A percentile compares a stretch with the other conserved stretches of the same genome.
Evolutionary conservation across 148 eudicot genomes (phyloP).

Genomic region (Suaeda aralocaspica): DNA sequence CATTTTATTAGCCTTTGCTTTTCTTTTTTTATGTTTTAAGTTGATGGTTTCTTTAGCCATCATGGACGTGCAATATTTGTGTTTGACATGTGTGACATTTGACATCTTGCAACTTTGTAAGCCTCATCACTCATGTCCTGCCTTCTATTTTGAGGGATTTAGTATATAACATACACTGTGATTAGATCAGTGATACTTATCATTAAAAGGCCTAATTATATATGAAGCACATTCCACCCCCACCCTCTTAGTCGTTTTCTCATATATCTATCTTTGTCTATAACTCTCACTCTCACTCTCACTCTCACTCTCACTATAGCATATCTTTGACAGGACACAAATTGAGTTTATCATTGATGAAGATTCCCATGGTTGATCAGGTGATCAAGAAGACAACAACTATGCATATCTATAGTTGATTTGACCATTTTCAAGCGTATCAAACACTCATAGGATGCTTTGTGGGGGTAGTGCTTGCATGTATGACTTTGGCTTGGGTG

Average conservation of each 20-base stretch:
- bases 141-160: neutral
- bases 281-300: no score
- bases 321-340: neutral
- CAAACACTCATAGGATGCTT: neutral
- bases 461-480: neutral
- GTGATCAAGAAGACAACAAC: neutral
- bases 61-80: neutral
- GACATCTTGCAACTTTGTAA: neutral
- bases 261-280: neutral
- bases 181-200: neutral
- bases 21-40: neutral
- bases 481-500: neutral
- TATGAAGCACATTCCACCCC: no score
- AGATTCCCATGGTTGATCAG: neutral
- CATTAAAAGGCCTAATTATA: neutral
- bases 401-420: neutral
- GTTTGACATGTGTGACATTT: neutral
- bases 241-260: no score
- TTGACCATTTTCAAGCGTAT: neutral
- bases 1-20: neutral
- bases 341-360: neutral
- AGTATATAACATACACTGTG: neutral
- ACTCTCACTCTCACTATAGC: no score
- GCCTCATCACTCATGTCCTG: neutral
- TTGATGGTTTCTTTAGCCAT: neutral